These are phyloP conservation scores for Aspergillus sp. DNA, from an alignment of 2,329 filamentous ascomycete genomes.

Conservation along the genomic window DNA sequence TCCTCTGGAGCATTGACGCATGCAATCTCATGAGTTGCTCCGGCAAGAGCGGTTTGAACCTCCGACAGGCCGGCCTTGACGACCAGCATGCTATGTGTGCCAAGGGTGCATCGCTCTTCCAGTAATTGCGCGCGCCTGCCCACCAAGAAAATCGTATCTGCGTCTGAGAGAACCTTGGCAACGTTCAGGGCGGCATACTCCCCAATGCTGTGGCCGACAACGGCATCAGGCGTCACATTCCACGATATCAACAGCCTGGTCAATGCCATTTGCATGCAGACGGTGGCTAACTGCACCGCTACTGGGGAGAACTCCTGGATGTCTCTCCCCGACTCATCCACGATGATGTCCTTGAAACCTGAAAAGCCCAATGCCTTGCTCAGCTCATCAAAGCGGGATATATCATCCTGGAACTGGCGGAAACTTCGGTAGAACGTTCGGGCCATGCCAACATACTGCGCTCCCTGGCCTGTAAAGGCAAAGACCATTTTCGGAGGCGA, in stretches of 20 bases:
- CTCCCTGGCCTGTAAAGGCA: constrained; percentile 39
- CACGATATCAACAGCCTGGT: constrained; percentile 27
- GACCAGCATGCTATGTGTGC: constrained; percentile 67
- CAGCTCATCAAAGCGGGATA: constrained; percentile 24
- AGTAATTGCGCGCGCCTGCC: constrained; percentile 67
- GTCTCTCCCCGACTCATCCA: constrained; percentile 40
- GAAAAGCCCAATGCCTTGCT: constrained; percentile 25
- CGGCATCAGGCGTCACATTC: constrained; percentile 47
- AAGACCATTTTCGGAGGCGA: constrained; percentile 31
- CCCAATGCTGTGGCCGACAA: constrained; percentile 51
- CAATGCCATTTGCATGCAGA: constrained; percentile 43
- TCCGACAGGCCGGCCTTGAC: constrained; percentile 44
- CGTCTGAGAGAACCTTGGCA: constrained; percentile 34
- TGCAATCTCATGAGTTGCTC: constrained; percentile 53
- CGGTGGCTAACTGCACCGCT: constrained; percentile 37
- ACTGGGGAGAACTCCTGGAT: constrained; percentile 9
- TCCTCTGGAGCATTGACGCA: constrained; percentile 76
- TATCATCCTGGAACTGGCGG: constrained; percentile 20
- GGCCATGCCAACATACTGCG: constrained; percentile 28
- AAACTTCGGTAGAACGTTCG: constrained; percentile 29
- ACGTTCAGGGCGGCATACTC: constrained; percentile 38
- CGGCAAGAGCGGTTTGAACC: constrained; percentile 47
- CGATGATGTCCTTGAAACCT: constrained; percentile 20
- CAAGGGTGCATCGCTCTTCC: constrained; percentile 62
- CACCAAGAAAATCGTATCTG: constrained; percentile 62